Conservation (phyloP, 306 rosid genomes). For the Pachyrhizus erosus region DNA sequence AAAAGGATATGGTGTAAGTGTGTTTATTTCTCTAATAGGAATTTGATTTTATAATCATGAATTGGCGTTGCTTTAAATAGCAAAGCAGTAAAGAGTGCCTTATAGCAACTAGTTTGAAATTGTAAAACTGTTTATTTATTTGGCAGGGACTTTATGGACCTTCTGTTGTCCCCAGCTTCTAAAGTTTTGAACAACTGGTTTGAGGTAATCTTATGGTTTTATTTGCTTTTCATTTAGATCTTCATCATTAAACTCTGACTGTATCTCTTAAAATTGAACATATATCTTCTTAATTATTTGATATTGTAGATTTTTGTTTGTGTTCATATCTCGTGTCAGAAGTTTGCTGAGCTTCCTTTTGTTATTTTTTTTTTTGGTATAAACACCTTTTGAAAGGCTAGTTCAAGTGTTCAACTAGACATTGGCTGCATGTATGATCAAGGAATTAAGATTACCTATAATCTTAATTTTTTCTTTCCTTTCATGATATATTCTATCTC, state of each 20-base stretch:
- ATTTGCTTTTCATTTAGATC: slow-evolving; percentile 22
- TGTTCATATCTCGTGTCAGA: slow-evolving; percentile 13
- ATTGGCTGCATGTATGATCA: slow-evolving; percentile 11
- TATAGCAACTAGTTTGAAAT: slow-evolving; percentile 36
- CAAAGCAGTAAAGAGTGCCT: not conserved
- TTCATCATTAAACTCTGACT: slow-evolving; percentile 9
- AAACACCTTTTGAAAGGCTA: not conserved
- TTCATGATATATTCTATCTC: slow-evolving; percentile 7
- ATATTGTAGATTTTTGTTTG: slow-evolving; percentile 8
- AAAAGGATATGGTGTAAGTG: slow-evolving; percentile 92
- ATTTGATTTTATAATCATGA: slow-evolving; percentile 28
- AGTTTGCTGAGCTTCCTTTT: slow-evolving; percentile 10
- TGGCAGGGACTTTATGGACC: slow-evolving; percentile 89
- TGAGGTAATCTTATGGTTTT: slow-evolving; percentile 65
- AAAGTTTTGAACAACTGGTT: slow-evolving; percentile 96
- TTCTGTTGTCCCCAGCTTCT: slow-evolving; percentile 85
- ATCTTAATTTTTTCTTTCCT: slow-evolving; percentile 17
- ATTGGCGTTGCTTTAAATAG: slow-evolving; percentile 11
- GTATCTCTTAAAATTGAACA: slow-evolving; percentile 16
- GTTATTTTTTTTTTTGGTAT: not conserved
- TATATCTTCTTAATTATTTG: slow-evolving; percentile 1
- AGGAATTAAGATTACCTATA: slow-evolving; percentile 15
- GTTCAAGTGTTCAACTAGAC: slow-evolving; percentile 3
- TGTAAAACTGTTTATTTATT: slow-evolving; percentile 38
- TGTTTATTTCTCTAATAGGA: slow-evolving; percentile 38